A percentile compares a stretch with the other conserved stretches of the same genome.
These are phyloP conservation scores for Syncephalastrum racemosum DNA, from an alignment of 371 early-diverging fungal genomes.

Conservation along the genomic window DNA sequence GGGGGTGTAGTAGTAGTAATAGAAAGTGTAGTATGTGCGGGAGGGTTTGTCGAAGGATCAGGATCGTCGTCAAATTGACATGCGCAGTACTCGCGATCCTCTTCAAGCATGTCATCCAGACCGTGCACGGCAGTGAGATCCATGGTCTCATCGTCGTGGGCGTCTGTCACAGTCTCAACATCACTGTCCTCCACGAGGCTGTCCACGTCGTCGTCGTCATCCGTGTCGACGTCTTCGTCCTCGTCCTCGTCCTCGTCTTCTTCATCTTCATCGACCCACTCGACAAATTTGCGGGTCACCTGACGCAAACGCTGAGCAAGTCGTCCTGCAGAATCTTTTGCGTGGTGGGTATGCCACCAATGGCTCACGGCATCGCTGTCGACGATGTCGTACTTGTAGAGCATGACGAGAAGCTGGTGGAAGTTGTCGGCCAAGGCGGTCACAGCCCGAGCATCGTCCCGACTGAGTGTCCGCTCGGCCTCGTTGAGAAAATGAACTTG, in stretches of 20 bases:
- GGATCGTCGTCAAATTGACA: slow-evolving; percentile 12
- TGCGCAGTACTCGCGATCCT: slow-evolving; percentile 13
- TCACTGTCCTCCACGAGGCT: slow-evolving; percentile 7
- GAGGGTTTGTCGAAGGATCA: neutral
- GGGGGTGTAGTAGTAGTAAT: neutral
- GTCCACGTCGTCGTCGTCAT: slow-evolving; percentile 15
- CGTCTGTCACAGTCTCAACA: slow-evolving; percentile 2
- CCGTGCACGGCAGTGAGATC: neutral
- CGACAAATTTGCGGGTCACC: slow-evolving; percentile 25
- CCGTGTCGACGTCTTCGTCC: slow-evolving; percentile 15
- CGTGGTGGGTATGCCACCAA: slow-evolving; percentile 35
- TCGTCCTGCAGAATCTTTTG: slow-evolving; percentile 3
- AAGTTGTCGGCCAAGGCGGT: slow-evolving; percentile 23
- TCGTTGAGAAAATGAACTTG: slow-evolving; percentile 30
- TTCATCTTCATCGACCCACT: slow-evolving; percentile 30
- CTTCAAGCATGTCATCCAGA: slow-evolving; percentile 13
- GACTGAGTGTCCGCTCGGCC: slow-evolving; percentile 20
- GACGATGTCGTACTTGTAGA: slow-evolving; percentile 44
- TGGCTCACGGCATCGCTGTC: slow-evolving; percentile 35
- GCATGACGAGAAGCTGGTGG: slow-evolving; percentile 36
- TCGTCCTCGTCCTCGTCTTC: slow-evolving; percentile 21
- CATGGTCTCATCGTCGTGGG: slow-evolving; percentile 13
- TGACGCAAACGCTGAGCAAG: slow-evolving; percentile 17
- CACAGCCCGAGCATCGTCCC: neutral
- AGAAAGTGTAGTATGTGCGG: slow-evolving; percentile 3